Evolutionary conservation across 768 basidiomycete species (phyloP).

Genomic region (Xerocomellus chrysenteron): DNA sequence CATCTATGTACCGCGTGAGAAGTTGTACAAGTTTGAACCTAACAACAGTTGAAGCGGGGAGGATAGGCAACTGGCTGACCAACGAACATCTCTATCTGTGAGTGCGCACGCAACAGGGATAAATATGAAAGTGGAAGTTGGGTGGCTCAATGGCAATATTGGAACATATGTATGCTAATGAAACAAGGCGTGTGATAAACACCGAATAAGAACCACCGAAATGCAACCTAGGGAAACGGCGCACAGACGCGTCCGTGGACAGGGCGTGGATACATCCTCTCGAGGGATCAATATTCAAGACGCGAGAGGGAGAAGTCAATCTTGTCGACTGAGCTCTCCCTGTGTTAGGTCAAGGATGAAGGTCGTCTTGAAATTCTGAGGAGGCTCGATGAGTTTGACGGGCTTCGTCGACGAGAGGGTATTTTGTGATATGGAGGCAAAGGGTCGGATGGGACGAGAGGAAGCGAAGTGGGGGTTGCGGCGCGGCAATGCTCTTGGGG

Average conservation of each 20-base stretch:
- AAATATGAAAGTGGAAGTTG: not conserved
- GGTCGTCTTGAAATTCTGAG: slow-evolving; percentile 63
- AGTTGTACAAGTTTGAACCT: too few species aligned
- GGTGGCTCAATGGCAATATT: slow-evolving; percentile 9
- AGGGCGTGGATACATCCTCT: not conserved
- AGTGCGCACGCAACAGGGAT: slow-evolving; percentile 1
- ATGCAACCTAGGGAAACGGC: not conserved
- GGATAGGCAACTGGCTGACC: not conserved
- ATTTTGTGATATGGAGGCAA: slow-evolving; percentile 53
- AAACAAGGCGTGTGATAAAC: slow-evolving; percentile 24
- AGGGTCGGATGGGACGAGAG: slow-evolving; percentile 78
- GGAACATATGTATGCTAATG: slow-evolving; percentile 16
- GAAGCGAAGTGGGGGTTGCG: slow-evolving; percentile 58
- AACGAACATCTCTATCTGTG: slow-evolving; percentile 1
- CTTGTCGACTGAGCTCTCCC: slow-evolving; percentile 75
- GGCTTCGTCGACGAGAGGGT: slow-evolving; percentile 40
- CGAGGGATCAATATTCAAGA: not conserved
- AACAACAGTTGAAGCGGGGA: not conserved
- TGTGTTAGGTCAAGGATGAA: slow-evolving; percentile 82
- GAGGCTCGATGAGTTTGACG: slow-evolving; percentile 78
- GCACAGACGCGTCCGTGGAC: not conserved
- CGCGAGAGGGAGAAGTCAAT: slow-evolving; percentile 30
- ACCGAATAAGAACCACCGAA: slow-evolving; percentile 20
- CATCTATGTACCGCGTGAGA: not conserved
- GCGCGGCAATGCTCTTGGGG: slow-evolving; percentile 36